phyloP scores from a whole-genome alignment of 2,329 filamentous ascomycete genomes.

The Hypoxylon sp. region DNA sequence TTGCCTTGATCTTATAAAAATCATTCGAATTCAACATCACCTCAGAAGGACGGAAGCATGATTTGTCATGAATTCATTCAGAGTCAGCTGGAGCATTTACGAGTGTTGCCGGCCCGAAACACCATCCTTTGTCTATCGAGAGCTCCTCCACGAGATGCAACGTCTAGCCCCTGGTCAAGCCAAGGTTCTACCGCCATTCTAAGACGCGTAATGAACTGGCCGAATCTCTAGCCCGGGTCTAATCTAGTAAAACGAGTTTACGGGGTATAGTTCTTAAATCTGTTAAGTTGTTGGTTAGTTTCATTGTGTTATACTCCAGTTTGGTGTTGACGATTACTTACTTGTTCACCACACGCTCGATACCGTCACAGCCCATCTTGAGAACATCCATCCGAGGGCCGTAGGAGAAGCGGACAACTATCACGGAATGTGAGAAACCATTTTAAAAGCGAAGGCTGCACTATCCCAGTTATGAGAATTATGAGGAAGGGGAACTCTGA shows the following conservation, averaged over 20 bases:
- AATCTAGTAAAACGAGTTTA: slow-evolving; percentile 1
- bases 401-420: slow-evolving; percentile 80
- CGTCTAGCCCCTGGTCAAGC: background rate
- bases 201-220: background rate
- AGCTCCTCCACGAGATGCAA: slow-evolving; percentile 6
- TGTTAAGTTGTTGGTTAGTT: slow-evolving; percentile 20
- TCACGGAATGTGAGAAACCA: slow-evolving; percentile 17
- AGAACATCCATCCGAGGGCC: slow-evolving; percentile 82
- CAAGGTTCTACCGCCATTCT: slow-evolving; percentile 8
- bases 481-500: background rate
- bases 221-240: background rate
- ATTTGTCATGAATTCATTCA: slow-evolving; percentile 2
- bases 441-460: background rate
- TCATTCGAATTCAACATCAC: background rate
- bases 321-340: slow-evolving; percentile 46
- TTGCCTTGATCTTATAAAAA: background rate
- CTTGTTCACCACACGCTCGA: slow-evolving; percentile 82
- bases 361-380: slow-evolving; percentile 81
- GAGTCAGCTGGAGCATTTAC: slow-evolving; percentile 8
- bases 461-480: background rate
- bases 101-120: background rate
- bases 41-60: background rate
- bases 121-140: slow-evolving; percentile 6
- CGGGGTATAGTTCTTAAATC: slow-evolving; percentile 40
- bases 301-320: background rate